Base-by-base conservation (phyloP, 1,284 basidiomycete genomes). In the Singerocomus inundabilis region DNA sequence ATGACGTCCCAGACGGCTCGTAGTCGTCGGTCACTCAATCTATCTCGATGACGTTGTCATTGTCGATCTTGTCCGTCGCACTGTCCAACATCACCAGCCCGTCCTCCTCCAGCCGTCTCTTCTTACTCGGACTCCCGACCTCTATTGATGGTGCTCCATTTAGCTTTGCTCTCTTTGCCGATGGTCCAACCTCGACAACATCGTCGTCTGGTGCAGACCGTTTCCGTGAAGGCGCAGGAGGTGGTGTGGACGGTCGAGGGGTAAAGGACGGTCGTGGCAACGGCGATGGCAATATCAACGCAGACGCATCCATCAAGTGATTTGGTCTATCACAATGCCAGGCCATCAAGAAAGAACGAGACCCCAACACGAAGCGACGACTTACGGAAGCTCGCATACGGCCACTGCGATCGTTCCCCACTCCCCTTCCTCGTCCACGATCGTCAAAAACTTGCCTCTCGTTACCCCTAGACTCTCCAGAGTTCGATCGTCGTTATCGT, bases 361-460 rank as follows among this genome's bases (percentile, higher is more conserved):
- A 46, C 35, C 28, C 4, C 11, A 26, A 33, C 48, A 25, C 11
- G 12, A 53, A 36, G n/a, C 10, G 24, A 79, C 9, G 24, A 79
- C 92, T 69, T 61, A 93, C 91, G 87, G 82, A 39, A 90, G 73
- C 30, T 72, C 68, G 37, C 81, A 80, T 26, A 96, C 64, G 2
- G 79, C 86, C n/a, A 94, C 77, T 12, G 84, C 78, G 38, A 95
- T 78, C 2, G 85, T 89, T 10, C 76, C 81, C 64, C 75, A 80
- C 56, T 84, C 83, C n/a, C 81, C 88, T 37, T 96, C 92, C 60
- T 95, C 93, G 63, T 96, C 93, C 1, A 85, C 85, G 25, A 98
- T 85, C 1, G 84, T 85, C 57, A 99, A 64, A 69, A 95, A 93
- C 69, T 86, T 92, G 12, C 91, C 91, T 37, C 78, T 68, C 1